Percentiles rank a stretch among this genome's conserved stretches.
Conservation (phyloP, 2,329 filamentous ascomycete genomes). For the Ophiostoma montium region DNA sequence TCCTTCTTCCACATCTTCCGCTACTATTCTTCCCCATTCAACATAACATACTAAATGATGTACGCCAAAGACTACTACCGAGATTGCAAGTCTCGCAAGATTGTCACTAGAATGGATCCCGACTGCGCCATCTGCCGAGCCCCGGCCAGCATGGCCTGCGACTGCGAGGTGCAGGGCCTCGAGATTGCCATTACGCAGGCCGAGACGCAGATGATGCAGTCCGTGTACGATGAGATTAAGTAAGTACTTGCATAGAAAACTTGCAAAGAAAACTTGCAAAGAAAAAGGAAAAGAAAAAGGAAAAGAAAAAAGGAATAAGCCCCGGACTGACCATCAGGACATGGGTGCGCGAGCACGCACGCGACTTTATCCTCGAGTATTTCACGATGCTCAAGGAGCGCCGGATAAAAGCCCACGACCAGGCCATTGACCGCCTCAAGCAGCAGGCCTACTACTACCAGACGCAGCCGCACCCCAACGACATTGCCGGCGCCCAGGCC, state of each 20-base stretch:
- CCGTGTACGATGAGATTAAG: constrained; percentile 49
- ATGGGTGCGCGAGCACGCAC: constrained; percentile 51
- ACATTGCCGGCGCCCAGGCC: constrained; percentile 50
- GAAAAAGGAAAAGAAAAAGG: background rate
- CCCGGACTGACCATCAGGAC: constrained; percentile 25
- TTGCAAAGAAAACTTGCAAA: background rate
- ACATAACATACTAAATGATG: constrained; percentile 25
- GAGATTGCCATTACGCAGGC: constrained; percentile 49
- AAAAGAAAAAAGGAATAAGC: background rate
- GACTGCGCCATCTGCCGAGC: constrained; percentile 54
- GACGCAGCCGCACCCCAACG: constrained; percentile 41
- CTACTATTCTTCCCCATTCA: background rate
- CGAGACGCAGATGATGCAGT: constrained; percentile 48
- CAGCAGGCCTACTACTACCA: constrained; percentile 45
- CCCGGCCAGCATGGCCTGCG: constrained; percentile 43
- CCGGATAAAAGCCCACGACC: constrained; percentile 41
- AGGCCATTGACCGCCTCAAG: constrained; percentile 41
- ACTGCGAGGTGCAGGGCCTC: constrained; percentile 52
- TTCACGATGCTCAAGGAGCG: constrained; percentile 47
- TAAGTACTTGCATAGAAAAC: constrained; percentile 19
- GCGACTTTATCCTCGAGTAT: constrained; percentile 54
- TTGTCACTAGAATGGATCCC: constrained; percentile 49
- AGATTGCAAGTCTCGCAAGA: constrained; percentile 29
- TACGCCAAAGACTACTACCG: constrained; percentile 29
- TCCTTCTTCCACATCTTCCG: background rate